Evolutionary conservation across 768 basidiomycete genomes (phyloP).

Genomic region (Royoungia palumana): DNA sequence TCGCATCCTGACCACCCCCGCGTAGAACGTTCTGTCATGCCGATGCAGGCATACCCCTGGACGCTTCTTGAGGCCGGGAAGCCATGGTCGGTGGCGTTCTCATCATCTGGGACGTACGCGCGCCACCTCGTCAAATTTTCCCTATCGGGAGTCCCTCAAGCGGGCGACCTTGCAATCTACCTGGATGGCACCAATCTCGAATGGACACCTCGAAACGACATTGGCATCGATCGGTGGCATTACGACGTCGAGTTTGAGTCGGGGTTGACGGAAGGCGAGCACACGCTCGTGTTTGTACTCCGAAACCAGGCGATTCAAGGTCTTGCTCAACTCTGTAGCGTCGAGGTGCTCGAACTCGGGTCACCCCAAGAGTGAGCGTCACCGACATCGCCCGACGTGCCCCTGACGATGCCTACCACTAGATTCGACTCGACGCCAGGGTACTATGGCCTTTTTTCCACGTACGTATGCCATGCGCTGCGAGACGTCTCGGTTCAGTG

Average conservation of each 20-base stretch:
- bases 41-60: constrained; percentile 75
- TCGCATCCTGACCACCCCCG: constrained; percentile 36
- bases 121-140: constrained; percentile 67
- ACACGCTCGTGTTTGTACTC: constrained; percentile 58
- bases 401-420: constrained; percentile 2
- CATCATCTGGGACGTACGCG: constrained; percentile 60
- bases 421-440: constrained; percentile 61
- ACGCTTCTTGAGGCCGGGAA: constrained; percentile 57
- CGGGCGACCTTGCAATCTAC: constrained; percentile 50
- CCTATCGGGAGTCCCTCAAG: constrained; percentile 62
- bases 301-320: constrained; percentile 46
- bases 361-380: constrained; percentile 51
- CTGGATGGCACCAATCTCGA: constrained; percentile 58
- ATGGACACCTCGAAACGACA: constrained; percentile 49
- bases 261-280: constrained; percentile 46
- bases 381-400: not conserved
- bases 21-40: constrained; percentile 70
- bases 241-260: constrained; percentile 54
- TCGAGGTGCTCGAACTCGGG: constrained; percentile 73
- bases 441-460: constrained; percentile 68
- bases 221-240: constrained; percentile 74
- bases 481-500: not conserved
- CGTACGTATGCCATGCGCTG: constrained; percentile 41
- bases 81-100: constrained; percentile 60
- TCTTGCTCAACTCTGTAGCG: constrained; percentile 70